Evolutionary conservation across 2,329 filamentous ascomycete species (phyloP).

Genomic region (Aspergillus japonicus): DNA sequence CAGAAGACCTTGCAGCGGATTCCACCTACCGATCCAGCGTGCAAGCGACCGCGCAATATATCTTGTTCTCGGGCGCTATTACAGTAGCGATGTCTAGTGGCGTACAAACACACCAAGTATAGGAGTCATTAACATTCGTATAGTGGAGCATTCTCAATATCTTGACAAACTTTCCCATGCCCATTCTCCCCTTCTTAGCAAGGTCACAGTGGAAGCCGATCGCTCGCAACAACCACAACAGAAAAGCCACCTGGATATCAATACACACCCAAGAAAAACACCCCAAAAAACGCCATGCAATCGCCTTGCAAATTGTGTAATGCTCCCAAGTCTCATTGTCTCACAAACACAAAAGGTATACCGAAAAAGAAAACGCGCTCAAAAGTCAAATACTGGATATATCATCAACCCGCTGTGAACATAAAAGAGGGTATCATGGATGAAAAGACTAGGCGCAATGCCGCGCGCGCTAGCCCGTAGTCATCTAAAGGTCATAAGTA

Average conservation of each 20-base stretch:
- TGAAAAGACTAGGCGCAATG: slow-evolving; percentile 18
- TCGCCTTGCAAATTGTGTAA: neutral
- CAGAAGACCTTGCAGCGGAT: too few species aligned
- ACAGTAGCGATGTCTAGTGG: too few species aligned
- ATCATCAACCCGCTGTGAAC: slow-evolving; percentile 3
- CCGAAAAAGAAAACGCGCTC: slow-evolving; percentile 2
- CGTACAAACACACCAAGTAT: too few species aligned
- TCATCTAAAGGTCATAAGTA: slow-evolving; percentile 19
- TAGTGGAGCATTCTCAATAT: too few species aligned
- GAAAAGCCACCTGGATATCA: neutral
- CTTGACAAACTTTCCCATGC: too few species aligned
- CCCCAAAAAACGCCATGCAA: neutral
- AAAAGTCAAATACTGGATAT: neutral
- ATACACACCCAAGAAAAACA: neutral
- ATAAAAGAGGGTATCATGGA: slow-evolving; percentile 34
- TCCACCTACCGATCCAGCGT: too few species aligned
- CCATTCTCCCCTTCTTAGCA: too few species aligned
- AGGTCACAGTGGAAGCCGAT: too few species aligned
- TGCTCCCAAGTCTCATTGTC: neutral
- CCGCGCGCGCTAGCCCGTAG: slow-evolving; percentile 18
- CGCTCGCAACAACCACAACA: too few species aligned
- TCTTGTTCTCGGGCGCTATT: too few species aligned
- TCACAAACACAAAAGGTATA: slow-evolving; percentile 8
- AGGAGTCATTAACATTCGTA: too few species aligned
- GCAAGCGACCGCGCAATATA: too few species aligned